phyloP scores from a whole-genome alignment of 768 basidiomycete genomes.

The Lactifluus echinatus region DNA sequence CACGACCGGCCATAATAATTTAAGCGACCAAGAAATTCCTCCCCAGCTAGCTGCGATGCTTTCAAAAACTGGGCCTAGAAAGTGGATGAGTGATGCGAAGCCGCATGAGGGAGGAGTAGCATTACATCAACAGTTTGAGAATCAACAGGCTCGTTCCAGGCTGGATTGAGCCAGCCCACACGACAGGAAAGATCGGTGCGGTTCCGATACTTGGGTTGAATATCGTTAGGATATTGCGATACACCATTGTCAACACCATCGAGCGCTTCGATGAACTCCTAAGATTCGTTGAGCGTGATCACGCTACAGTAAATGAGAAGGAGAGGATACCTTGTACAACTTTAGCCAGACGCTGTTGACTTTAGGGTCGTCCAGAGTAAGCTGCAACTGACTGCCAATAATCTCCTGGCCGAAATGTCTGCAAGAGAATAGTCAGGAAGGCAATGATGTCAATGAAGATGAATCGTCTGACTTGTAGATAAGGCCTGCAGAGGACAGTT shows the following conservation, averaged over 20 bases:
- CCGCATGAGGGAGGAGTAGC: slow-evolving; percentile 24
- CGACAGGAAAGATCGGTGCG: slow-evolving; percentile 81
- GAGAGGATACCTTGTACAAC: slow-evolving; percentile 59
- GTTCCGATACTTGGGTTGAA: slow-evolving; percentile 62
- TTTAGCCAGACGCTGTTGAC: slow-evolving; percentile 79
- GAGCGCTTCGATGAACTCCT: slow-evolving; percentile 92
- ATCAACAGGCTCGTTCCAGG: slow-evolving; percentile 80
- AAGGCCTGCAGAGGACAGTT: slow-evolving; percentile 86
- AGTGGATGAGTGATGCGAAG: background rate
- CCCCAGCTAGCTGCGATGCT: slow-evolving; percentile 76
- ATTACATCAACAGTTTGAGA: slow-evolving; percentile 61
- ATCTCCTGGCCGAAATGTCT: slow-evolving; percentile 90
- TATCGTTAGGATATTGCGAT: slow-evolving; percentile 60
- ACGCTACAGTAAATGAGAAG: background rate
- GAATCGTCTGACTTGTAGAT: slow-evolving; percentile 74
- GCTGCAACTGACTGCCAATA: slow-evolving; percentile 51
- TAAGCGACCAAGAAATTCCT: slow-evolving; percentile 73
- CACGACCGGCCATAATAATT: slow-evolving; percentile 83
- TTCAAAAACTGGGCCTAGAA: slow-evolving; percentile 59
- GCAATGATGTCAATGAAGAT: background rate
- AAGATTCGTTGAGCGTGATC: slow-evolving; percentile 11
- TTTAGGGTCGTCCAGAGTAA: slow-evolving; percentile 47
- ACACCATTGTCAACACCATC: slow-evolving; percentile 96
- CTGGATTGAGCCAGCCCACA: slow-evolving; percentile 77
- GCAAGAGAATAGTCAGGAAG: background rate